Conservation (phyloP, 441 rosid genomes). For the Pelargonium cotyledonis region DNA sequence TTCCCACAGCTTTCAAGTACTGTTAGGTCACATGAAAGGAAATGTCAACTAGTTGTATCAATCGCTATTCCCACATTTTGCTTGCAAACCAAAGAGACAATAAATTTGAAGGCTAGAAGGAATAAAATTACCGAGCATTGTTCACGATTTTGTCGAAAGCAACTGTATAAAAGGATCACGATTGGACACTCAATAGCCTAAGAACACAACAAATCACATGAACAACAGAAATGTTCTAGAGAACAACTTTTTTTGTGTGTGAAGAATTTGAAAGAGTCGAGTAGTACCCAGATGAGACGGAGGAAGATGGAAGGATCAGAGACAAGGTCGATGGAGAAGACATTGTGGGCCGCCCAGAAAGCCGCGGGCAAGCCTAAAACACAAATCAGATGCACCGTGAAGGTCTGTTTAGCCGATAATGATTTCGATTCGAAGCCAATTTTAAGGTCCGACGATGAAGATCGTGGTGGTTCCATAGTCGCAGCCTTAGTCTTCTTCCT, state of each 20-base stretch:
- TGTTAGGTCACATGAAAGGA: constrained; percentile 25
- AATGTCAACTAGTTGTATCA: constrained; percentile 1
- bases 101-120: neutral
- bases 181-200: constrained; percentile 37
- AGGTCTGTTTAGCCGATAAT: neutral
- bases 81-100: neutral
- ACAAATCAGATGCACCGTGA: constrained; percentile 2
- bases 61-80: neutral
- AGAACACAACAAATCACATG: no score
- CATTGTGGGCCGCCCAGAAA: constrained; percentile 1
- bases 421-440: neutral
- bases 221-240: neutral
- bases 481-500: neutral
- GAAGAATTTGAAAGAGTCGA: neutral
- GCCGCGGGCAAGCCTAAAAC: neutral
- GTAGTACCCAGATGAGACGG: constrained; percentile 1
- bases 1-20: constrained; percentile 53
- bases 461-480: neutral
- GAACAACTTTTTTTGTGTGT: neutral
- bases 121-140: constrained; percentile 46
- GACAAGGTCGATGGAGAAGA: constrained; percentile 4
- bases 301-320: neutral
- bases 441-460: neutral
- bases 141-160: constrained; percentile 41
- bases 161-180: constrained; percentile 47